Evolutionary conservation across 495 filamentous ascomycete species (phyloP), one percentile per base, ranked within the genome.

Genomic region (Trichoderma erinaceum): DNA sequence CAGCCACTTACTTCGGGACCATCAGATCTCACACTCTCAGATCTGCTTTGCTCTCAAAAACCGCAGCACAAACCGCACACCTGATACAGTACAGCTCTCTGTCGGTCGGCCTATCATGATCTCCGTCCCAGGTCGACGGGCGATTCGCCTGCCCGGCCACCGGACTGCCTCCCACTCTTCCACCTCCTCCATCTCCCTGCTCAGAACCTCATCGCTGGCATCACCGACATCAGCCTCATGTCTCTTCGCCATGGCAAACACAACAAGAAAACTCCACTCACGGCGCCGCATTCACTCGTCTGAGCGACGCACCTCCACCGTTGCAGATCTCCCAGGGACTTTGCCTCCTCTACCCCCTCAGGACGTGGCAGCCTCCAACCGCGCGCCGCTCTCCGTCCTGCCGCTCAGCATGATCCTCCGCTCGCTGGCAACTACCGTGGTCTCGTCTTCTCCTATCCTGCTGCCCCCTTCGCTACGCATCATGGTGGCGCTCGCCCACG

Each of bases 361-460:
- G 43, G 78, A 76, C 76, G 64, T 69, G 25, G 78, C 73, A 25
- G 78, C 73, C 27, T 61, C 75, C 13, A 66, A 61, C 21, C 43
- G 21, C 18, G 67, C 87, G 6, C 87, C 90, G 4, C 77, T 97
- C 35, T 85, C 89, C 3, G 83, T 90, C 58, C 83, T 98, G 43
- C 91, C 94, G 3, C 78, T 92, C 0, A 84, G 84, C 18, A 87
- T 83, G 27, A 82, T 98, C 63, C 76, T 97, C 56, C 90, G 94
- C 32, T 93, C 92, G 11, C 81, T 93, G 69, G 81, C 91, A 68
- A 90, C 92, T 16, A 89, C 90, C 16, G 87, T 87, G 25, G 82
- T 97, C 67, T 97, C 93, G 0, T 92, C 90, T 11, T 94, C 91
- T 0, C 84, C 87, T 0, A 69, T 85, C 35, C 84, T 97, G 7